phyloP scores from a whole-genome alignment of 805 yeast species.

The Ogataea nakhonphanomensis region DNA sequence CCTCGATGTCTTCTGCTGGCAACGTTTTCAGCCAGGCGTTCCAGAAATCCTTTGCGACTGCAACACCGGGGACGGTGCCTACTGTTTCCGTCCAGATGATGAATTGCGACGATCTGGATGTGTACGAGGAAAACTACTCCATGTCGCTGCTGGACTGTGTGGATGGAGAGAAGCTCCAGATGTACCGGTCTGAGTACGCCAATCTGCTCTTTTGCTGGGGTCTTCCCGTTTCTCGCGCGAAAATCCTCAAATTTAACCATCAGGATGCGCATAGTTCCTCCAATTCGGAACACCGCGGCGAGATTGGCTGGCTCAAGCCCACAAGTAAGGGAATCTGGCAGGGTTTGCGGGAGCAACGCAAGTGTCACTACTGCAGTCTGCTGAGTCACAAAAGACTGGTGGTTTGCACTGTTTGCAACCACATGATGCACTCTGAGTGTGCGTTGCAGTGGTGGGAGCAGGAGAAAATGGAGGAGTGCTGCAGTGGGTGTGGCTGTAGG shows the following conservation, averaged over 20 bases:
- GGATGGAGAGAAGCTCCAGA: constrained; percentile 35
- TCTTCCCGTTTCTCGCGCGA: constrained; percentile 71
- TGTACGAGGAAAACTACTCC: constrained; percentile 41
- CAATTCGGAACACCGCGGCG: constrained; percentile 26
- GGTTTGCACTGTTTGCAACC: constrained; percentile 73
- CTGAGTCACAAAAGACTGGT: constrained; percentile 58
- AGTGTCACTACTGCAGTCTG: constrained; percentile 67
- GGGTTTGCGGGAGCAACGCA: constrained; percentile 25
- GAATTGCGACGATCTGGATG: constrained; percentile 42
- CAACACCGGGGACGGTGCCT: constrained; percentile 13
- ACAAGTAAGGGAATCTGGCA: constrained; percentile 20
- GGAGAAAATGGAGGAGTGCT: constrained; percentile 51
- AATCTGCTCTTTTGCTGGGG: constrained; percentile 80
- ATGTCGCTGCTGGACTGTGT: constrained; percentile 39
- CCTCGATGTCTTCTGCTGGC: constrained; percentile 15
- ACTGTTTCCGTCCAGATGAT: constrained; percentile 45
- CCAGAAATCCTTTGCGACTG: constrained; percentile 14
- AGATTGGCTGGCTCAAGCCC: constrained; percentile 27
- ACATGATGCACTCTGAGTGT: constrained; percentile 74
- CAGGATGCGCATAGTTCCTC: constrained; percentile 11
- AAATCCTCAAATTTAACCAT: constrained; percentile 68
- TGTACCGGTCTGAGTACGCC: constrained; percentile 68
- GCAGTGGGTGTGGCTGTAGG: constrained; percentile 82
- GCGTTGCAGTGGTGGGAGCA: constrained; percentile 76
- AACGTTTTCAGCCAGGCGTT: constrained; percentile 27